Conservation (phyloP, 139 green algal genomes). For the Pseudopediastrum boryanum region DNA sequence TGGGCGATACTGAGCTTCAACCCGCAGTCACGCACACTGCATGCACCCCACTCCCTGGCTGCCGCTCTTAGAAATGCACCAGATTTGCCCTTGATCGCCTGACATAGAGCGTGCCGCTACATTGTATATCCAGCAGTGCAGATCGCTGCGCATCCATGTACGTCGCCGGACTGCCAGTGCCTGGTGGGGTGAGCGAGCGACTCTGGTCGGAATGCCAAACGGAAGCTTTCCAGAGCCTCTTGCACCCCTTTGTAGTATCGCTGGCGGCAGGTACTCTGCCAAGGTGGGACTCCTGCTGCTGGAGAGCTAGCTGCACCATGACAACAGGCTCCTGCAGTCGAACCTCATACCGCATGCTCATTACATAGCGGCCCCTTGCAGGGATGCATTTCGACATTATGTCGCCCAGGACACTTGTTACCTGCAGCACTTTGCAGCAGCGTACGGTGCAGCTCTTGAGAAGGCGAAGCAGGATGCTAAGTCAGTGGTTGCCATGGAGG, state of each 20-base stretch:
- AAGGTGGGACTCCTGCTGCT: conserved; percentile 26
- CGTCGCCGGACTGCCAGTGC: conserved; percentile 19
- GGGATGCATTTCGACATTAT: conserved; percentile 47
- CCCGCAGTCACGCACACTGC: no score
- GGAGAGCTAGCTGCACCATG: background rate
- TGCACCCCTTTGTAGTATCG: conserved; percentile 63
- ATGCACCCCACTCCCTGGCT: no score
- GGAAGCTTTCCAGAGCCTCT: conserved; percentile 40
- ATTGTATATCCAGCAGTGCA: no score
- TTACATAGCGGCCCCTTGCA: background rate
- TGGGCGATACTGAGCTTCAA: no score
- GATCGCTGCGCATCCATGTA: no score
- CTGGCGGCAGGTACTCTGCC: conserved; percentile 53
- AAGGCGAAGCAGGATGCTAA: no score
- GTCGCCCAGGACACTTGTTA: conserved; percentile 70
- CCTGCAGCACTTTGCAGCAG: conserved; percentile 62
- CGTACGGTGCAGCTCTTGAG: conserved; percentile 57
- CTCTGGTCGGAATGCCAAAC: conserved; percentile 50
- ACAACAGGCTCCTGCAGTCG: background rate
- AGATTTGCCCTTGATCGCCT: no score
- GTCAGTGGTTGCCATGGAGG: no score
- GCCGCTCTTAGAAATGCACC: no score
- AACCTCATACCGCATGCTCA: background rate
- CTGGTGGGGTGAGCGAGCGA: conserved; percentile 34
- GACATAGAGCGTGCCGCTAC: no score